Evolutionary conservation across 257 asterid species (phyloP), one percentile per base, ranked within the genome.

Genomic region (Lycium ferocissimum): DNA sequence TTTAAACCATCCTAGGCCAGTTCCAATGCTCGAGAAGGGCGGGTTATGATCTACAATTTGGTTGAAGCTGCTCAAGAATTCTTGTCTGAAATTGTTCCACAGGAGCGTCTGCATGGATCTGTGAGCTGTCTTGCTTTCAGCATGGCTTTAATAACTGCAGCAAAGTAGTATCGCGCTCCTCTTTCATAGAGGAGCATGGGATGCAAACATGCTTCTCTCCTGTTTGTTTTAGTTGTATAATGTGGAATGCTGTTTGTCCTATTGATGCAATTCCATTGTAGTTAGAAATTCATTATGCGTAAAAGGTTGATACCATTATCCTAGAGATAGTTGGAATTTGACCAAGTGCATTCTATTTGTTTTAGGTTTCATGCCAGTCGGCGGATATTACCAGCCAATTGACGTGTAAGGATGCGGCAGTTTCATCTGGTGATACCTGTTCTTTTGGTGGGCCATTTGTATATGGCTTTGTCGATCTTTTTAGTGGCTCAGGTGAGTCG

Each of bases 11-110:
- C 87, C 62, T 92, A 96, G 99, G 99, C 99, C 85, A 92, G 91
- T 90, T 91, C 94, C 85, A 94, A 95, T 89, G 93, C 99, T 80
- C 94, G 98, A 88, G 99, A 95, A 94, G 98, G 99, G 62, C 98
- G 99, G 10, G 99, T 95, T 83, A 96, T 96, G 99, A 92, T 96
- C 86, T 95, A 94, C 94, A 95, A 89, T 91, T 91, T 96, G 90
- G 99, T 96, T 85, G 99, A 96, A 91, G 98, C 97, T 91, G 99
- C 99, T 72, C 99, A 96, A 88, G 99, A 96, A 88, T 96, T 93
- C 90, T 90, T 96, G 90, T 96, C 99, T 80, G 99, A 95, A 92
- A 88, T 96, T 85, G 85, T 92, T 89, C 97, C 98, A 22, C 94
- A 86, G 84, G 91, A 87, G 65, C 89, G 82, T 82, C 56, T 87